Evolutionary conservation across 192 early-diverging fungal species (phyloP).

Genomic region (Nowakowskiella sp.): DNA sequence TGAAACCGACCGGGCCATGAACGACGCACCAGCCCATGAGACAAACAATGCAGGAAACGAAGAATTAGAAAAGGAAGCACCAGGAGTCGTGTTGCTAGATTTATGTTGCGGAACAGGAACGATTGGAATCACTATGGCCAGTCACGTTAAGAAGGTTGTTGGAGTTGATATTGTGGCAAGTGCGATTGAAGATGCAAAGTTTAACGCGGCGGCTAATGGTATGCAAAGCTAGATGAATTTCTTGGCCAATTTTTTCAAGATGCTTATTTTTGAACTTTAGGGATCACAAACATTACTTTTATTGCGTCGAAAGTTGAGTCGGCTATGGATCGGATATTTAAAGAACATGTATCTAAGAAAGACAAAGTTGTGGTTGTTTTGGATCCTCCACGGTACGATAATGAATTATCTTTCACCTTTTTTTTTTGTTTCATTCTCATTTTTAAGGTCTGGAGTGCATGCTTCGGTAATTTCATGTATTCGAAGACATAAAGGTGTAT

Average conservation of each 20-base stretch:
- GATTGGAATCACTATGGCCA: constrained; percentile 69
- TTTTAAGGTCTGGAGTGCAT: constrained; percentile 45
- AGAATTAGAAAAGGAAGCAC: constrained; percentile 16
- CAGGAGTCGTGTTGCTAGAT: constrained; percentile 50
- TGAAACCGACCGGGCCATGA: neutral
- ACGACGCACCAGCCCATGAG: neutral
- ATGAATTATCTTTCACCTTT: constrained; percentile 7
- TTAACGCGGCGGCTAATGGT: constrained; percentile 52
- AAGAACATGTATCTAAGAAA: constrained; percentile 22
- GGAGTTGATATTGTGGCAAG: constrained; percentile 61
- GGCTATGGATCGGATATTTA: constrained; percentile 26
- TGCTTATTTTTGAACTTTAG: constrained; percentile 8
- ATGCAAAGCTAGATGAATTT: neutral
- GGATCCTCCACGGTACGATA: constrained; percentile 59
- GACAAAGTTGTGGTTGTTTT: constrained; percentile 62
- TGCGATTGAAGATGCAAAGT: constrained; percentile 67
- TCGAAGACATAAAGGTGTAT: constrained; percentile 42
- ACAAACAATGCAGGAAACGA: constrained; percentile 5
- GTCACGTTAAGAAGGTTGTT: constrained; percentile 56
- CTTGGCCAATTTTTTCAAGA: neutral
- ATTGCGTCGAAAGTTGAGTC: constrained; percentile 57
- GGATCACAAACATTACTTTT: constrained; percentile 50
- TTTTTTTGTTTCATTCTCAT: neutral
- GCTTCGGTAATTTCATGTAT: constrained; percentile 54
- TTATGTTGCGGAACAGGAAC: constrained; percentile 82